Evolutionary conservation across 495 filamentous ascomycete genomes (phyloP), one percentile per base, ranked within the genome.

Genomic region (Annulohypoxylon moriforme): DNA sequence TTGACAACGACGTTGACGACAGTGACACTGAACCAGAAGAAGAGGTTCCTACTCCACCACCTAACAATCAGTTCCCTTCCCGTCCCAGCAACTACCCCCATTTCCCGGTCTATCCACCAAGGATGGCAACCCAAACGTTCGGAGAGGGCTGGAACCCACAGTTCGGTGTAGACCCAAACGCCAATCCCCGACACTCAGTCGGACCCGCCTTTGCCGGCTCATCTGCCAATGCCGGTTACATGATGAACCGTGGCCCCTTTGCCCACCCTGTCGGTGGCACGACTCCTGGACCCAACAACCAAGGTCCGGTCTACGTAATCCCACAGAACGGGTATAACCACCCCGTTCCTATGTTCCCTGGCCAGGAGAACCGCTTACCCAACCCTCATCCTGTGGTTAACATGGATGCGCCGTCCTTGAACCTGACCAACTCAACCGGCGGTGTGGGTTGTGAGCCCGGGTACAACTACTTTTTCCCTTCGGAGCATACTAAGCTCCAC

Each of bases 391-490:
- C 81, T 0, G 59, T 66, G 24, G 76, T 82, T 24, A 82, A 88
- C 22, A 74, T 75, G 13, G 86, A 85, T 75, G 71, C 90, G 47
- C 81, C 85, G 10, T 83, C 81, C 8, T 79, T 89, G 55, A 88
- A 91, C 75, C 72, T 91, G 38, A 78, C 80, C 20, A 83, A 89
- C 60, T 81, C 84, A 14, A 85, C 85, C 10, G 88, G 88, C 14
- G 90, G 89, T 34, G 74, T 78, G 6, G 84, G 84, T 38, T 78
- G 80, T 34, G 84, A 85, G 67, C 83, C 83, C 0, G 84, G 83
- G 3, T 86, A 82, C 74, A 82, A 86, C 74, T 87, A 85, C 72
- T 78, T 85, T 56, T 86, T 86, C 72, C 81, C 81, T 0, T 56
- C 68, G 5, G 79, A 85, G 46, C 81, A 86, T 75, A 81, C 79